These are phyloP conservation scores for Kwoniella heveanensis DNA, from an alignment of 768 basidiomycete species.

Conservation along the genomic window DNA sequence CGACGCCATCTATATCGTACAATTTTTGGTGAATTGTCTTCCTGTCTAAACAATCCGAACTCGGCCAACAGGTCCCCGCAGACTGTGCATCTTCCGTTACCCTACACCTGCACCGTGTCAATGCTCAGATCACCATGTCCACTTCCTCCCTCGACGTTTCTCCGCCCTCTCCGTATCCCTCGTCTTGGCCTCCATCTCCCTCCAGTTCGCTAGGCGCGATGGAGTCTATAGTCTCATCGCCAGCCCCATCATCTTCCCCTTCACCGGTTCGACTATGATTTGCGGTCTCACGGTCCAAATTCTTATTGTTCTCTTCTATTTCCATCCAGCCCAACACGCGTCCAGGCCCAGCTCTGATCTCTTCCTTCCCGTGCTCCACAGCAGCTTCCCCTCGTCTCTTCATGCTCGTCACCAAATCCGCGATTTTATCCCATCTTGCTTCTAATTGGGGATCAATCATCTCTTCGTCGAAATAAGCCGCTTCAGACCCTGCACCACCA, in stretches of 20 bases:
- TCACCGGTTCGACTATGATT: too few relatives aligned
- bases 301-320: slow-evolving; percentile 20
- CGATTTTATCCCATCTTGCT: slow-evolving; percentile 39
- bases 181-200: background rate
- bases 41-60: too few relatives aligned
- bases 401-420: slow-evolving; percentile 33
- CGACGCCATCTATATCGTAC: too few relatives aligned
- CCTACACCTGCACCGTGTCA: too few relatives aligned
- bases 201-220: slow-evolving; percentile 2
- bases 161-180: background rate
- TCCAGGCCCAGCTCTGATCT: slow-evolving; percentile 18
- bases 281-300: background rate
- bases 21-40: too few relatives aligned
- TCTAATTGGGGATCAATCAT: slow-evolving; percentile 37
- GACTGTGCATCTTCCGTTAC: too few relatives aligned
- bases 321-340: slow-evolving; percentile 27
- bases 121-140: slow-evolving; percentile 8
- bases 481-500: slow-evolving; percentile 4
- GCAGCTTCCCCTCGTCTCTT: slow-evolving; percentile 31
- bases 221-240: slow-evolving; percentile 11
- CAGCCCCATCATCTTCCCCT: slow-evolving; percentile 1
- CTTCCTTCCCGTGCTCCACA: slow-evolving; percentile 23
- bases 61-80: too few relatives aligned
- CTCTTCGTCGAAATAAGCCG: slow-evolving; percentile 28
- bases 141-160: slow-evolving; percentile 18